Evolutionary conservation across 176 grass and related monocot genomes (phyloP).

Genomic region (Oryza australiensis): DNA sequence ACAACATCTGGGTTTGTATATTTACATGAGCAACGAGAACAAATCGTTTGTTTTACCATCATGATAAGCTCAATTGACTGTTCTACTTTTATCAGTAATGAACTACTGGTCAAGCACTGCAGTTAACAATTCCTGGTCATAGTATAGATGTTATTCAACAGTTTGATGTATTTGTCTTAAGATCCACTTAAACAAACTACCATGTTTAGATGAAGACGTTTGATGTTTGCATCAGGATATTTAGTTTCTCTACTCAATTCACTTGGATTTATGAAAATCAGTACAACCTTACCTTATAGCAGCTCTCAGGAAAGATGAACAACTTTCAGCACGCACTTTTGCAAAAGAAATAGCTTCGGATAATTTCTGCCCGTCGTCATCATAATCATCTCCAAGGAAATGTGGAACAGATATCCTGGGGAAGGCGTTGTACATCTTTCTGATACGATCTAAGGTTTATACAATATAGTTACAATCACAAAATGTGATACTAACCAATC

Average conservation of each 20-base stretch:
- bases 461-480: slow-evolving; percentile 52
- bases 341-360: slow-evolving; percentile 88
- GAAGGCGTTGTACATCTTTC: slow-evolving; percentile 85
- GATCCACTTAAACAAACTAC: slow-evolving; percentile 6
- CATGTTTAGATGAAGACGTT: slow-evolving; percentile 19
- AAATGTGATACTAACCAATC: slow-evolving; percentile 19
- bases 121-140: slow-evolving; percentile 15
- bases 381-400: slow-evolving; percentile 69
- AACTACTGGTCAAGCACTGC: background rate
- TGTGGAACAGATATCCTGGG: slow-evolving; percentile 82
- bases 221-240: slow-evolving; percentile 1
- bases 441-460: slow-evolving; percentile 66
- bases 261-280: slow-evolving; percentile 30
- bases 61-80: slow-evolving; percentile 15
- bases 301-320: slow-evolving; percentile 86
- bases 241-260: background rate
- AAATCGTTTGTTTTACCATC: slow-evolving; percentile 25
- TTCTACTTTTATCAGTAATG: slow-evolving; percentile 26
- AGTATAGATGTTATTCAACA: background rate
- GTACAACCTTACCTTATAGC: slow-evolving; percentile 69
- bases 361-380: slow-evolving; percentile 80
- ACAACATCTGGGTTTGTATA: background rate
- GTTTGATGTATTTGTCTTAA: background rate
- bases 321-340: slow-evolving; percentile 82
- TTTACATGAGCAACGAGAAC: background rate